A percentile compares a stretch with the other conserved stretches of the same genome.
phyloP scores from a whole-genome alignment of 148 eudicot species.

The Rhododendron mucronatum region DNA sequence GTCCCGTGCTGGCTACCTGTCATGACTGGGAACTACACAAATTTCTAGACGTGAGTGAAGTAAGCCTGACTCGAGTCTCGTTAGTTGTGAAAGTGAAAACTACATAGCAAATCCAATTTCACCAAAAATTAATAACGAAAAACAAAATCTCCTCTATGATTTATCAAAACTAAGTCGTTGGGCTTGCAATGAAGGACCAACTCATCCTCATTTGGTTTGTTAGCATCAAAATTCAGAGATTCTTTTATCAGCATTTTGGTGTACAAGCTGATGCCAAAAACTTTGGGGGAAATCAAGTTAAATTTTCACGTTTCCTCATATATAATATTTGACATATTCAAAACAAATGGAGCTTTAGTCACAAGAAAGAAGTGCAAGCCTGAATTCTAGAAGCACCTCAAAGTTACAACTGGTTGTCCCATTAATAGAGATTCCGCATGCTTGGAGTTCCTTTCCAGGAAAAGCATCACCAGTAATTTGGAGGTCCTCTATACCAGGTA shows the following conservation, averaged over 20 bases:
- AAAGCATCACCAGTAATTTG: conserved; percentile 93
- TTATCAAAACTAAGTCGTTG: background rate
- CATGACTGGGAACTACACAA: conserved; percentile 1
- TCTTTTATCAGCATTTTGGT: background rate
- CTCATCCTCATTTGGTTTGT: background rate
- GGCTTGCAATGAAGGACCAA: background rate
- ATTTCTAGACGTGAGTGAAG: background rate
- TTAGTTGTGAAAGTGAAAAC: too few relatives aligned
- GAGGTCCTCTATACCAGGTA: conserved; percentile 78
- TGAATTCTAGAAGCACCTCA: conserved; percentile 48
- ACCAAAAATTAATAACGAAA: background rate
- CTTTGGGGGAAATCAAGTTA: background rate
- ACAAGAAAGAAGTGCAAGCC: conserved; percentile 1
- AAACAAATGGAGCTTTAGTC: background rate
- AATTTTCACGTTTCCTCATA: background rate
- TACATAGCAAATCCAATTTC: background rate
- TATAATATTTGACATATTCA: background rate
- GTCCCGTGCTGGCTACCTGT: background rate
- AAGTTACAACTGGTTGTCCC: conserved; percentile 96
- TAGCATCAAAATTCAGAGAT: too few relatives aligned
- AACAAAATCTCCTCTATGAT: background rate
- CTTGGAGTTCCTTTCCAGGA: conserved; percentile 81
- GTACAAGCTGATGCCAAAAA: background rate
- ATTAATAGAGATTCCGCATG: conserved; percentile 71
- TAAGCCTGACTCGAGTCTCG: background rate